Base-by-base conservation (phyloP, 2,329 filamentous ascomycete species). In the Exophiala dermatitidis region DNA sequence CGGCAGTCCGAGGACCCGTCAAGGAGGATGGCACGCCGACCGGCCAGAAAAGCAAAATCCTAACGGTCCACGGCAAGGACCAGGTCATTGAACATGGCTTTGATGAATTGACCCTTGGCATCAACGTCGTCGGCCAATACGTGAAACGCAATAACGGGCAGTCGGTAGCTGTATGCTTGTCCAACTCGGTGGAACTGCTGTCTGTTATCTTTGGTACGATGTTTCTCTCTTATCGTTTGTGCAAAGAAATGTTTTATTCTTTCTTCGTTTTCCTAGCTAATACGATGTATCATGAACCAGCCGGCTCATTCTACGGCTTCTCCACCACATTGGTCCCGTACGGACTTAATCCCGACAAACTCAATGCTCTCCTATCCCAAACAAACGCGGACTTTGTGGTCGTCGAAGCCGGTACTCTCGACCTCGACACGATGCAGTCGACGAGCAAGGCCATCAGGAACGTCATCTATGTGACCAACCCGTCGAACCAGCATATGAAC, bases 391-490 rank as follows among this genome's bases (percentile, higher is more conserved):
- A 98, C 67, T 82, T 85, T 2, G 76, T 98, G 12, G 78, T 98
- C 55, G 88, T 89, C 1, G 83, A 86, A 32, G 90, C 91, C 2
- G 93, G 93, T 40, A 83, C 86, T n/a, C 80, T 97, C 53, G 88
- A 93, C 26, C 82, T 95, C 41, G 84, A 89, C 58, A 73, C 79
- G 36, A 79, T 95, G 8, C 78, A 83, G 48, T 81, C 84, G 63
- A 78, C 76, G 49, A 89, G 87, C 64, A 78, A 84, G 3, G 77
- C 79, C 36, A 77, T 98, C 43, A 84, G 83, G 57, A 82, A 90
- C 62, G 77, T 95, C 32, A 80, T 96, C 62, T 97, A 90, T 88
- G 90, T 96, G 8, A 89, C 94, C 3, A 91, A 96, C 64, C 81
- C 89, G 65, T 89, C 89, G 40, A 96, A 84, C 73, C 82, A 83